Conservation (phyloP, 495 filamentous ascomycete genomes). For the Recurvomyces mirabilis region DNA sequence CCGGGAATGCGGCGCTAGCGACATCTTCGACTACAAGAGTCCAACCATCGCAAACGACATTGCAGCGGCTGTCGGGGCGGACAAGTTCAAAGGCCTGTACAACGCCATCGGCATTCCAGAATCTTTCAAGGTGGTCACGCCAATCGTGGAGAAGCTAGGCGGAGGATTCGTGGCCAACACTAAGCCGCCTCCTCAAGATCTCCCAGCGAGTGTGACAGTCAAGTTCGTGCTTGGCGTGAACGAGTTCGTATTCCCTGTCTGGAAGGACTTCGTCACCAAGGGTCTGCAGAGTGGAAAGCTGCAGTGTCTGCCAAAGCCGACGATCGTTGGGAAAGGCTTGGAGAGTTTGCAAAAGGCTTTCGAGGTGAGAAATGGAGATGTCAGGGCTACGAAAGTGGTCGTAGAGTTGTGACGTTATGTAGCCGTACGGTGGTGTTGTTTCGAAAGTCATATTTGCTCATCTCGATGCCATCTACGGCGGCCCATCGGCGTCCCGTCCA, state of each 20-base stretch:
- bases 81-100: not conserved
- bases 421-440: no score
- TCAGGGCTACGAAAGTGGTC: not conserved
- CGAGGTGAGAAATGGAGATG: not conserved
- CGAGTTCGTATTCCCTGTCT: not conserved
- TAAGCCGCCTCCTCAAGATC: not conserved
- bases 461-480: no score
- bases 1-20: conserved; percentile 41
- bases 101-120: not conserved
- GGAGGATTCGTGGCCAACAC: not conserved
- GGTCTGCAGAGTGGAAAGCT: not conserved
- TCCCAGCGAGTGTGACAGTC: not conserved
- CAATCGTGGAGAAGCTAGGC: not conserved
- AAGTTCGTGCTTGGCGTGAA: not conserved
- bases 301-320: not conserved
- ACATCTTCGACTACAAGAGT: conserved; percentile 42
- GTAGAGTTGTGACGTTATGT: not conserved
- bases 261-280: not conserved
- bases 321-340: not conserved
- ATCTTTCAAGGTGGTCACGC: not conserved
- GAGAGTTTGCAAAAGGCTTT: not conserved
- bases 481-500: conserved; percentile 12
- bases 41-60: conserved; percentile 19
- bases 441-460: no score
- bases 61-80: not conserved